Evolutionary conservation across 495 filamentous ascomycete species (phyloP).

Genomic region (Cenococcum geophilum): DNA sequence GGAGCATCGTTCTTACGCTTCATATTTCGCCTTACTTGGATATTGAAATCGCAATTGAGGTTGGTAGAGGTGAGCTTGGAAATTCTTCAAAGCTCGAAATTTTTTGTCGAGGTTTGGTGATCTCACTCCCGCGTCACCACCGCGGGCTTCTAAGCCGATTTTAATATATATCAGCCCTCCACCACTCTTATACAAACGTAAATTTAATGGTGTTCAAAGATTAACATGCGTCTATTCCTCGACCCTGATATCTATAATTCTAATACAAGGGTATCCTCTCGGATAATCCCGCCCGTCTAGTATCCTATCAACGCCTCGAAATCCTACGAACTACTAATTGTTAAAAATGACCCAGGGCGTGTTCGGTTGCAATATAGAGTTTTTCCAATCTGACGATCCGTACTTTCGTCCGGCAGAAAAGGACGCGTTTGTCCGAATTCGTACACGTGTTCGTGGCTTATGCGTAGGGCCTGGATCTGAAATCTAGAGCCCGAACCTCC

Average conservation of each 20-base stretch:
- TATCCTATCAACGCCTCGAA: neutral
- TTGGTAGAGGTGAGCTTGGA: conserved; percentile 5
- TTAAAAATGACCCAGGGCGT: too few relatives aligned
- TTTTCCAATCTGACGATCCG: too few relatives aligned
- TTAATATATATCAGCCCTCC: too few relatives aligned
- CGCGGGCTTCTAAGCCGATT: neutral
- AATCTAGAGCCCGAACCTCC: too few relatives aligned
- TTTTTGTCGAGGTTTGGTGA: conserved; percentile 10
- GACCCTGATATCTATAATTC: neutral
- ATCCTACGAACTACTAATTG: neutral
- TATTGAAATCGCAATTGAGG: neutral
- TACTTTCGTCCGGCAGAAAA: too few relatives aligned
- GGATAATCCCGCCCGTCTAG: neutral
- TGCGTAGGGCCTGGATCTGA: too few relatives aligned
- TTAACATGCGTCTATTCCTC: neutral
- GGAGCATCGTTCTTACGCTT: conserved; percentile 51
- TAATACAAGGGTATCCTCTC: neutral
- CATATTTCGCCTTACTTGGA: conserved; percentile 33
- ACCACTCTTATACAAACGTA: too few relatives aligned
- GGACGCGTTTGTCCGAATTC: too few relatives aligned
- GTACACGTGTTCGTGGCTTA: too few relatives aligned
- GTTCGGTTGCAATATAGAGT: too few relatives aligned
- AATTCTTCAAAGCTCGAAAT: conserved; percentile 13
- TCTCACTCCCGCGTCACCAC: conserved; percentile 3
- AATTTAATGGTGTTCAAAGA: too few relatives aligned